Evolutionary conservation across 176 grass and related monocot genomes (phyloP).

Genomic region (Musa itinerans): DNA sequence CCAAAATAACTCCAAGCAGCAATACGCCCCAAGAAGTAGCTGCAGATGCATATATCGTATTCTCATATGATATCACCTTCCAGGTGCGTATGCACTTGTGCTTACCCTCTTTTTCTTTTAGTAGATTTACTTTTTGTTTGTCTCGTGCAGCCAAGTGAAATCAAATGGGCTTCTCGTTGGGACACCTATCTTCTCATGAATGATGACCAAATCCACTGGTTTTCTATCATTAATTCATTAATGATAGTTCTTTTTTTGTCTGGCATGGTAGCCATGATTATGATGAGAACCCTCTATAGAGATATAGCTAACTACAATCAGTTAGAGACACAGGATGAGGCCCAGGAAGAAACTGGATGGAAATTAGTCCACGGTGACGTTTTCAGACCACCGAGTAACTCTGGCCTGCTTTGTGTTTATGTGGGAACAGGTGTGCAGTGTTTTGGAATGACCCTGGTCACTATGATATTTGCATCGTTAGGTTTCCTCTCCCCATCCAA

Average conservation of each 20-base stretch:
- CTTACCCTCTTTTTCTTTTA: neutral
- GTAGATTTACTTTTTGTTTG: constrained; percentile 10
- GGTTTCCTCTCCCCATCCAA: constrained; percentile 41
- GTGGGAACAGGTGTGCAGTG: constrained; percentile 41
- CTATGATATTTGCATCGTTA: constrained; percentile 38
- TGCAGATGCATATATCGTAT: constrained; percentile 24
- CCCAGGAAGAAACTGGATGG: constrained; percentile 47
- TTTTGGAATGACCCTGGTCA: constrained; percentile 38
- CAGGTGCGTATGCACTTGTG: constrained; percentile 14
- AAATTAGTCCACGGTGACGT: constrained; percentile 41
- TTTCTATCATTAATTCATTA: constrained; percentile 44
- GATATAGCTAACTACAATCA: constrained; percentile 52
- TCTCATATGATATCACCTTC: constrained; percentile 39
- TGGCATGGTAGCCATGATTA: constrained; percentile 48
- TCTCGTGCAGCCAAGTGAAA: constrained; percentile 27
- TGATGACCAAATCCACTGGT: constrained; percentile 46
- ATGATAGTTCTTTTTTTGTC: constrained; percentile 49
- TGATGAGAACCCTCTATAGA: constrained; percentile 45
- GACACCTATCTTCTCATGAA: constrained; percentile 43
- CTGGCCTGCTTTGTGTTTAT: constrained; percentile 38
- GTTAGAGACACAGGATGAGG: constrained; percentile 40
- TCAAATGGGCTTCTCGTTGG: constrained; percentile 48
- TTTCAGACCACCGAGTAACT: constrained; percentile 36
- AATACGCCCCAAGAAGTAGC: constrained; percentile 33
- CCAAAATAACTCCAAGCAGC: constrained; percentile 34